Base-by-base conservation (phyloP, 345 rosid species). In the Camelina laxa region DNA sequence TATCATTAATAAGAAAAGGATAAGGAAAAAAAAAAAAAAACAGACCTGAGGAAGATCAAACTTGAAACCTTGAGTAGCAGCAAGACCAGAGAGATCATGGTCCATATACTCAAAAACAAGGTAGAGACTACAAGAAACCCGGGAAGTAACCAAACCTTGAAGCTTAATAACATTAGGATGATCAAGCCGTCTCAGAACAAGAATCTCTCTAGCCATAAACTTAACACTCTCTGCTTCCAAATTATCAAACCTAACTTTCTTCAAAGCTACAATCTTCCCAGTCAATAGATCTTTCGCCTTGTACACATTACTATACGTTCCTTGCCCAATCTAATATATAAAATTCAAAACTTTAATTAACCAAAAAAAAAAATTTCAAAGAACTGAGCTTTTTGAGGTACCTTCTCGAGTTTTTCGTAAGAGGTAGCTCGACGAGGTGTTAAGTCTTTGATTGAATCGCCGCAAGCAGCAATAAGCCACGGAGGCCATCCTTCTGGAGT, bases 131-230 rank as follows among this genome's bases (percentile, higher is more conserved):
- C 87, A 85, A 0, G 97, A 89, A 89, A 94, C 85, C 77, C 97
- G 85, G 9, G 98, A 94, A 74, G 97, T 88, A 47, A 83, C 97
- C 78, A 90, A 82, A 24, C 98, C 98, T 74, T 91, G 84, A 33
- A 94, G 91, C 87, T 90, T 94, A 41, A 94, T 84, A 54, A 94
- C 88, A 78, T 91, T 94, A 9, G 91, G 97, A 78, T 94, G 98
- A 50, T 94, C 86, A 13, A 94, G 80, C 45, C 82, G 71, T 30
- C 89, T 78, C 51, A 91, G 72, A 27, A 94, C 87, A 73, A 91
- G 90, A 81, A 94, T 94, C 86, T 94, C 98, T 74, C 97, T 86
- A 1, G 97, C 97, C 98, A 94, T 94, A 70, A 94, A 94, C 62
- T 84, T 91, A 36, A 94, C 91, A 82, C 96, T 90, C 85, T 94